Percentiles rank a stretch among this genome's conserved stretches.
Evolutionary conservation across 83 land plant genomes (phyloP).

Genomic region (Picea abies): DNA sequence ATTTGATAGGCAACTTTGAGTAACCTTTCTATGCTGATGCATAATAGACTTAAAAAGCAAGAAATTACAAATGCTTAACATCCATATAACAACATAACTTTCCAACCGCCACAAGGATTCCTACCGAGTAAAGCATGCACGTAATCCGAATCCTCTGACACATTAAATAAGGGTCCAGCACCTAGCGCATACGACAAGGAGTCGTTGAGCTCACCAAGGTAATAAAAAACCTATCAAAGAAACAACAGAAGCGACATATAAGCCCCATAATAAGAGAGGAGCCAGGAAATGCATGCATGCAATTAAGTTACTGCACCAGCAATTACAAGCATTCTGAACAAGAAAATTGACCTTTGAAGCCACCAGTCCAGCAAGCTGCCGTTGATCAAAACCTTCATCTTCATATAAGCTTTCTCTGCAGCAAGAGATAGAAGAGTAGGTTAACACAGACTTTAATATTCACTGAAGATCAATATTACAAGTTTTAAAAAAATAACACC

Average conservation of each 20-base stretch:
- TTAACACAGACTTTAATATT: neutral
- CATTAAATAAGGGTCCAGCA: slow-evolving; percentile 44
- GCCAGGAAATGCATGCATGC: neutral
- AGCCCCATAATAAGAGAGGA: neutral
- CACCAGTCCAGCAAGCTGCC: slow-evolving; percentile 48
- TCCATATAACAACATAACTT: neutral
- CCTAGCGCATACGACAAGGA: slow-evolving; percentile 45
- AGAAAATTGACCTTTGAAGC: slow-evolving; percentile 40
- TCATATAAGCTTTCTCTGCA: slow-evolving; percentile 48
- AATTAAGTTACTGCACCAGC: neutral
- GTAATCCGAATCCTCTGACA: slow-evolving; percentile 52
- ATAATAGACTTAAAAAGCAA: neutral
- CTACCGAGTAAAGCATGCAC: slow-evolving; percentile 50
- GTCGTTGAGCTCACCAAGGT: slow-evolving; percentile 44
- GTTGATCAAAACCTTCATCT: slow-evolving; percentile 46
- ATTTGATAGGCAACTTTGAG: neutral
- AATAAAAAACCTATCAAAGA: slow-evolving; percentile 34
- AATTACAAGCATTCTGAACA: neutral
- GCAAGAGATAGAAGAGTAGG: neutral
- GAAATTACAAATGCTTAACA: slow-evolving; percentile 4
- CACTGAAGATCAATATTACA: neutral
- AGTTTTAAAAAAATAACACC: neutral
- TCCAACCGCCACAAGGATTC: neutral
- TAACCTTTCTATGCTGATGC: neutral
- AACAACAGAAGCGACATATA: neutral